Base-by-base conservation (phyloP, 345 rosid species). In the Acer yangbiense region DNA sequence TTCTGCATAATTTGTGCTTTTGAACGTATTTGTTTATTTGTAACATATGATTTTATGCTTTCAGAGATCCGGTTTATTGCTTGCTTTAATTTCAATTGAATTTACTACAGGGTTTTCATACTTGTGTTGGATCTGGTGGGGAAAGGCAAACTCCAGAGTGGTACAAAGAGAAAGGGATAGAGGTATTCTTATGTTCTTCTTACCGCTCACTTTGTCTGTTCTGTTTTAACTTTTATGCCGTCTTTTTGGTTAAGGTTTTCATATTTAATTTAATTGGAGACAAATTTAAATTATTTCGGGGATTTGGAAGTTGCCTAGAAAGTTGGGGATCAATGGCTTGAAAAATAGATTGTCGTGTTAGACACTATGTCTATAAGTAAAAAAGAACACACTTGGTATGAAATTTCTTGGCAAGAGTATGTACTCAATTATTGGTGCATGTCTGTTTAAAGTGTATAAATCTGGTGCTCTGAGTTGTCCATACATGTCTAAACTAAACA, bases 91-190 rank as follows among this genome's bases (percentile, higher is more conserved):
- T 14, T 73, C 39, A 60, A 54, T 73, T 71, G 69, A 76, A 76
- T 73, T 68, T 65, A 52, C 66, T 62, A 55, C 80, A 95, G 97
- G 97, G 99, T 18, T 95, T 95, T 86, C 99, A 95, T 82, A 95
- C 99, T 66, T 92, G 99, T 83, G 98, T 95, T 85, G 98, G 99
- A 77, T 89, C 96, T 75, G 98, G 98, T 64, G 99, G 97, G 32
- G 98, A 93, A 73, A 92, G 98, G 82, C 98, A 93, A 84, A 92
- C 94, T 78, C 92, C 97, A 1, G 97, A 93, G 6, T 93, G 98
- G 98, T 95, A 93, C 68, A 88, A 91, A 81, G 95, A 93, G 90
- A 95, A 95, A 87, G 98, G 99, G 68, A 95, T 95, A 71, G 98
- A 95, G 98, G 99, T 92, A 69, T 62, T 68, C 7, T 74, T 57